A percentile compares a stretch with the other conserved stretches of the same genome.
phyloP scores from a whole-genome alignment of 495 filamentous ascomycete species.

The Daldinia concentrica region DNA sequence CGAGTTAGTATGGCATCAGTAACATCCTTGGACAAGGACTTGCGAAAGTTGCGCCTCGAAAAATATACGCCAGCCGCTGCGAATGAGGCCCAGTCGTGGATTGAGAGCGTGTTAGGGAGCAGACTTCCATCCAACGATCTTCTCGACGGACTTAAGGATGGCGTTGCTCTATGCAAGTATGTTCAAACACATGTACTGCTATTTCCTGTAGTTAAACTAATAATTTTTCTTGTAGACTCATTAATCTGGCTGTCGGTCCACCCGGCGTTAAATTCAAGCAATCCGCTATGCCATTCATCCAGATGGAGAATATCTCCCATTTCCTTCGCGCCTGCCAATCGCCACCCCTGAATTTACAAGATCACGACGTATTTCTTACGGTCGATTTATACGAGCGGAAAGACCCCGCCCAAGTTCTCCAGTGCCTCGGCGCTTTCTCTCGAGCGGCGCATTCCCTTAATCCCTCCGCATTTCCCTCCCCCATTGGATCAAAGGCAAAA shows the following conservation, averaged over 20 bases:
- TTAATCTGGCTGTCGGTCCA: constrained; percentile 80
- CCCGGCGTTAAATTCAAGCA: constrained; percentile 82
- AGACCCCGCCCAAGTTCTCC: constrained; percentile 95
- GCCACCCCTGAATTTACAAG: constrained; percentile 83
- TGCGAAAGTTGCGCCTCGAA: constrained; percentile 89
- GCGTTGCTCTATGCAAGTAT: constrained; percentile 90
- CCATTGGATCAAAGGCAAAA: constrained; percentile 74
- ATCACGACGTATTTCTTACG: constrained; percentile 96
- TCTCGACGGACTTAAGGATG: constrained; percentile 87
- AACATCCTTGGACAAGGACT: constrained; percentile 90
- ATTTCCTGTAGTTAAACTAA: background rate
- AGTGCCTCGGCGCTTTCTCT: constrained; percentile 92
- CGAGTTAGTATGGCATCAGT: constrained; percentile 83
- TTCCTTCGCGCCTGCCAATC: constrained; percentile 89
- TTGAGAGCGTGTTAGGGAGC: constrained; percentile 82
- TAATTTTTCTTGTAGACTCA: constrained; percentile 63
- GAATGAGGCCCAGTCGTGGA: constrained; percentile 86
- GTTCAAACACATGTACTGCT: constrained; percentile 25
- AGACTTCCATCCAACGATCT: constrained; percentile 77
- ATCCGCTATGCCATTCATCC: constrained; percentile 95
- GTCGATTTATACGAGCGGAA: constrained; percentile 97
- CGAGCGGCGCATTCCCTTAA: constrained; percentile 81
- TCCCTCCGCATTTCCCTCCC: constrained; percentile 73
- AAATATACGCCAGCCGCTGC: constrained; percentile 95
- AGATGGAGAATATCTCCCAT: constrained; percentile 99